These are phyloP conservation scores for Saturnispora ahearnii DNA, from an alignment of 805 yeast species.

Conservation along the genomic window DNA sequence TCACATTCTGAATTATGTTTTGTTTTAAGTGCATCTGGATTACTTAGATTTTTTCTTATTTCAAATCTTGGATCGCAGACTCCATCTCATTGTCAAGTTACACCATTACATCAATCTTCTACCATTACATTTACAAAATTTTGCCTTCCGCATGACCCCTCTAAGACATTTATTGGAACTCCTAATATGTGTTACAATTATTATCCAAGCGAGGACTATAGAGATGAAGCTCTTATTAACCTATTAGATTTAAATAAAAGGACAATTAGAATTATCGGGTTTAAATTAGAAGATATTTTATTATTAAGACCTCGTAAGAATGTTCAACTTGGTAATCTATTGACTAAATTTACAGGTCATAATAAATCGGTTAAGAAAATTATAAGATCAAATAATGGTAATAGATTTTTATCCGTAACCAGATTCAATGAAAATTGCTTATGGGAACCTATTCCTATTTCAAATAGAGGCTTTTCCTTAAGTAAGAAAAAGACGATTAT, in stretches of 20 bases:
- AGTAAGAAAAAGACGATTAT: slow-evolving; percentile 28
- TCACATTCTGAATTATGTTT: slow-evolving; percentile 32
- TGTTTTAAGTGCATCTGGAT: slow-evolving; percentile 35
- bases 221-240: slow-evolving; percentile 3
- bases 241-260: slow-evolving; percentile 29
- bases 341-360: slow-evolving; percentile 74
- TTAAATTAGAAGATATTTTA: slow-evolving; percentile 25
- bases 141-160: slow-evolving; percentile 25
- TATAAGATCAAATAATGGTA: slow-evolving; percentile 59
- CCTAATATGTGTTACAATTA: slow-evolving; percentile 3
- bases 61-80: slow-evolving; percentile 37
- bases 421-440: slow-evolving; percentile 54
- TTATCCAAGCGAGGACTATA: slow-evolving; percentile 1
- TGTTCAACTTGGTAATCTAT: slow-evolving; percentile 25
- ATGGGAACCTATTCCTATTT: slow-evolving; percentile 41
- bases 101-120: slow-evolving; percentile 25
- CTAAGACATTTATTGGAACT: background rate
- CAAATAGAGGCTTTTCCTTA: slow-evolving; percentile 22
- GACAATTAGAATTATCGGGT: slow-evolving; percentile 28
- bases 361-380: slow-evolving; percentile 65
- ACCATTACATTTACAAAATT: slow-evolving; percentile 18
- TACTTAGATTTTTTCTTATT: slow-evolving; percentile 36
- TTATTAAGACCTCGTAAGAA: slow-evolving; percentile 13
- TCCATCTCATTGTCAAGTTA: slow-evolving; percentile 42
- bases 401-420: slow-evolving; percentile 47